A percentile compares a stretch with the other conserved stretches of the same genome.
These are phyloP conservation scores for Rhizoctonia solani DNA, from an alignment of 1,284 basidiomycete genomes.

Conservation along the genomic window DNA sequence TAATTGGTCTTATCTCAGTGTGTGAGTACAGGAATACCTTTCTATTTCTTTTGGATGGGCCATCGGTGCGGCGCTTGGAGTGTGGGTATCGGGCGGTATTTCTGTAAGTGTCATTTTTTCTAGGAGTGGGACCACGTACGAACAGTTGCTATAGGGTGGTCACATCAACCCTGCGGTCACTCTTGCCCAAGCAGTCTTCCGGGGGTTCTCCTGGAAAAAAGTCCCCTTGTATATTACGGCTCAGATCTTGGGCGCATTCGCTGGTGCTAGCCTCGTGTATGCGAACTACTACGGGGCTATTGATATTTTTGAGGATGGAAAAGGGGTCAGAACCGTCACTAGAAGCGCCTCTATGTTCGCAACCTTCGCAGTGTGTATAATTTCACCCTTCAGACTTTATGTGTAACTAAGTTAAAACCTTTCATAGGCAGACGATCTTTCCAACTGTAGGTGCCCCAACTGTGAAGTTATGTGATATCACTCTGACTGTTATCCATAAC, in stretches of 20 bases:
- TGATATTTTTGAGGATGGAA: conserved; percentile 66
- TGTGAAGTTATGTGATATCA: conserved; percentile 53
- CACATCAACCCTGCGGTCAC: conserved; percentile 83
- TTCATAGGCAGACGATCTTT: conserved; percentile 37
- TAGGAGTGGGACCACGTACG: background rate
- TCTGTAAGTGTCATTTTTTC: conserved; percentile 46
- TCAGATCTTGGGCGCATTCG: conserved; percentile 71
- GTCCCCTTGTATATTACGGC: conserved; percentile 72
- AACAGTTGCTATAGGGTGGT: conserved; percentile 52
- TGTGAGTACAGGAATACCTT: conserved; percentile 54
- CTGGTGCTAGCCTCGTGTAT: conserved; percentile 72
- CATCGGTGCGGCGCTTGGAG: conserved; percentile 64
- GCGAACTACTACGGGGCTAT: conserved; percentile 79
- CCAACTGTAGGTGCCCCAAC: conserved; percentile 30
- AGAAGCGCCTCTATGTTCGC: conserved; percentile 70
- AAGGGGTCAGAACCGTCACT: conserved; percentile 59
- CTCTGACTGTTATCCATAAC: conserved; percentile 55
- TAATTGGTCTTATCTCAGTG: conserved; percentile 20
- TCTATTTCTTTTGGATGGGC: conserved; percentile 71
- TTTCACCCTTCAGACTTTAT: background rate
- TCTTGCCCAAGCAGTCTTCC: conserved; percentile 65
- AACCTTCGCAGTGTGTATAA: conserved; percentile 64
- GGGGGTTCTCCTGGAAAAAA: conserved; percentile 78
- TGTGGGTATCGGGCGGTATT: conserved; percentile 66
- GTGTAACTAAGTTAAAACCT: background rate